Base-by-base conservation (phyloP, 805 yeast genomes). In the Komagataella pseudopastoris region DNA sequence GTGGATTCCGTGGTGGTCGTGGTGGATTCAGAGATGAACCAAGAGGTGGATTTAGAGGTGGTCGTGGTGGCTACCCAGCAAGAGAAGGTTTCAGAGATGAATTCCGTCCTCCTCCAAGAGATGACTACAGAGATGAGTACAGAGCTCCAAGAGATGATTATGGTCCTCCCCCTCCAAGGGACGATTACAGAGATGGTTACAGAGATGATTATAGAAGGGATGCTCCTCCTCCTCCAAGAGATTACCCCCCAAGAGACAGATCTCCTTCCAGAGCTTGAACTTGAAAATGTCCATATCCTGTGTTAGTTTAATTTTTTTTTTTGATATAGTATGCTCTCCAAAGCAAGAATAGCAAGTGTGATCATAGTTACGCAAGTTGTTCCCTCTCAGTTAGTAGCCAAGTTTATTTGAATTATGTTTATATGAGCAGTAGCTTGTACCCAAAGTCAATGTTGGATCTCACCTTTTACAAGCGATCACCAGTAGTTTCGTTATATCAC, bases 221-320 rank as follows among this genome's bases (percentile, higher is more conserved):
- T 51, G 57, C 64, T 55, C 63, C 61, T 50, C 39, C 39, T 30
- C 39, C 39, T 30, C 61, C 56, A 51, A 63, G 56, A 52, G 63
- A 60, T 53, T 61, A 69, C 69, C 72, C 74, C 64, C 78, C 76
- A 58, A 76, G 85, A 65, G 85, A 81, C 66, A 82, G 88, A 77
- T 82, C 89, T 54, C 88, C 89, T 69, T 76, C 84, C 56, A 81
- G 88, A 71, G 82, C 80, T 67, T 79, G 70, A 69, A 48, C 45
- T 44, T 53, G 46, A 17, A 23, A 45, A 20, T 20, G n/a, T 20
- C 46, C 39, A 30, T 30, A 30, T 30, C 39, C 39, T 30, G 54
- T 50, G 39, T 30, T 30, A 30, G 39, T 30, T 30, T 30, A 30
- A 30, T 30, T 30, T 30, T 30, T 30, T 30, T 30, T 30, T 30